Evolutionary conservation across 2,329 filamentous ascomycete genomes (phyloP).

Genomic region (Trichoderma cornu-damae): DNA sequence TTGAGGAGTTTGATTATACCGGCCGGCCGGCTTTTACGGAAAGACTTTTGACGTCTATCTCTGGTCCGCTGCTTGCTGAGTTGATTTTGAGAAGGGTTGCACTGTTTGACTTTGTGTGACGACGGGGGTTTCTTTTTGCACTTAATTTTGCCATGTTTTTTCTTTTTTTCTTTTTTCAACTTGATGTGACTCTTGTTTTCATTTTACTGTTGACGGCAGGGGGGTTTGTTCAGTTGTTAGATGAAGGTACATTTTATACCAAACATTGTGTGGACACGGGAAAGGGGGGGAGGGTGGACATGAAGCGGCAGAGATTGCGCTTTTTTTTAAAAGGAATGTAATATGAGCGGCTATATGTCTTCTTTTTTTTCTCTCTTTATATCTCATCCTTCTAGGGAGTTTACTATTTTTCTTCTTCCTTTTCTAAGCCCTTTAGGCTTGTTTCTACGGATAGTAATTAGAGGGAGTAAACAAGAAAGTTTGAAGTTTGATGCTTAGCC

Average conservation of each 20-base stretch:
- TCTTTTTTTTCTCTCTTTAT: constrained; percentile 1
- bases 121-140: neutral
- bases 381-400: neutral
- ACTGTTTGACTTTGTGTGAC: constrained; percentile 4
- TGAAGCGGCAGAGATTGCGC: neutral
- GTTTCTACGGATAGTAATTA: constrained; percentile 10
- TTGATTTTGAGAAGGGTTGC: constrained; percentile 8
- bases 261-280: neutral
- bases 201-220: neutral
- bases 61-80: constrained; percentile 1
- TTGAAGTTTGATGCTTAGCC: neutral
- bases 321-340: constrained; percentile 10
- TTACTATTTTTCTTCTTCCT: neutral
- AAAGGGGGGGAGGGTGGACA: neutral
- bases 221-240: neutral
- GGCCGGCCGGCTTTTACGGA: constrained; percentile 18
- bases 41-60: constrained; percentile 1
- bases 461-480: constrained; percentile 5
- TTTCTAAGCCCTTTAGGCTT: neutral
- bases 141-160: neutral
- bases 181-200: constrained; percentile 7
- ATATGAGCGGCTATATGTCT: constrained; percentile 14
- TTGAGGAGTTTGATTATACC: constrained; percentile 22
- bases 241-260: constrained; percentile 9
- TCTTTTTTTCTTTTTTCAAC: neutral